These are phyloP conservation scores for Sedum album DNA, from an alignment of 164 flowering plant species.

Conservation along the genomic window DNA sequence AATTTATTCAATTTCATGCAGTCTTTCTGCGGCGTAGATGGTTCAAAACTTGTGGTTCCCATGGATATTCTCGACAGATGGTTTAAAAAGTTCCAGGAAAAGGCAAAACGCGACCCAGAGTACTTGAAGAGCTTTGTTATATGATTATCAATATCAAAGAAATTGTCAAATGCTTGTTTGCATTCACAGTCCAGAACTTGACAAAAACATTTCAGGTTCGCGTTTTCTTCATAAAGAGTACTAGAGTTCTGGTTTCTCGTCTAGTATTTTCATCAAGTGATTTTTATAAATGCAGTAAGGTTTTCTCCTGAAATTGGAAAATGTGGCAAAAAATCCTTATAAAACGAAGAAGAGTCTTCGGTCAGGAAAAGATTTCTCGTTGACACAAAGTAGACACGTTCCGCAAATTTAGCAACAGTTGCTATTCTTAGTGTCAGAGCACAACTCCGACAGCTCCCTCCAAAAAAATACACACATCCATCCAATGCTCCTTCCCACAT, in stretches of 20 bases:
- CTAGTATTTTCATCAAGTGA: background rate
- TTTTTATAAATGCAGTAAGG: background rate
- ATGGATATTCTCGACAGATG: slow-evolving; percentile 94
- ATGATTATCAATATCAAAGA: slow-evolving; percentile 14
- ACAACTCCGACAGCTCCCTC: slow-evolving; percentile 6
- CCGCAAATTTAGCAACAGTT: background rate
- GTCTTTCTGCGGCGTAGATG: slow-evolving; percentile 88
- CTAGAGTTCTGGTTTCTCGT: background rate
- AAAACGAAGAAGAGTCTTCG: background rate
- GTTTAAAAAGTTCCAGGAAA: slow-evolving; percentile 96
- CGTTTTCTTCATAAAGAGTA: background rate
- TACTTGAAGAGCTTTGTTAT: slow-evolving; percentile 73
- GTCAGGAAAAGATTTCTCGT: background rate
- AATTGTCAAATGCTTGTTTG: background rate
- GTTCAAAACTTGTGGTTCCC: slow-evolving; percentile 71
- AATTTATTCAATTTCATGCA: slow-evolving; percentile 97
- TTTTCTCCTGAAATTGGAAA: background rate
- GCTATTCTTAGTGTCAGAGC: slow-evolving; percentile 5
- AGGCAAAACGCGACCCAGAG: slow-evolving; percentile 86
- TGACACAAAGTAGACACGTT: background rate
- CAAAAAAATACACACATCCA: background rate
- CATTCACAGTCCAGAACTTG: background rate
- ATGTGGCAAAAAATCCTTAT: too few species aligned
- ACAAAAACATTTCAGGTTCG: background rate
- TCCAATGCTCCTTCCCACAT: background rate